Evolutionary conservation across 2,329 filamentous ascomycete genomes (phyloP), one percentile per base, ranked within the genome.

Genomic region (Xylariaceae sp.): DNA sequence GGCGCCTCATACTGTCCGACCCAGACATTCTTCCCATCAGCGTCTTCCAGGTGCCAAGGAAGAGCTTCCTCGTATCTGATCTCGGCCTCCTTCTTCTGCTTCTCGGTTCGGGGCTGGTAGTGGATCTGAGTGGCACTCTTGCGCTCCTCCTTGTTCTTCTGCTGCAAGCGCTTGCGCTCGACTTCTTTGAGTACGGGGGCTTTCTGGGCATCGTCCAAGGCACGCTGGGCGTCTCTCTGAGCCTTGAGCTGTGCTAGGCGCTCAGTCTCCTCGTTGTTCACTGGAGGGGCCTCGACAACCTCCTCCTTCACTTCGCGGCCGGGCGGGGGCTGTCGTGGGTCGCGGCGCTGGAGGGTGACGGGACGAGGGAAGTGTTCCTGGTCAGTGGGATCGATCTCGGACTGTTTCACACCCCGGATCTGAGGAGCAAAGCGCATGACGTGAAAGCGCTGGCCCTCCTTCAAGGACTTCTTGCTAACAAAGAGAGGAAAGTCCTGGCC

Each of bases 31-130:
- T 92, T 96, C 56, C 90, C 90, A 62, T 99, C 92, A 38, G 91
- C 95, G 67, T 99, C 94, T 66, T 99, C 94, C 33, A 99, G 71
- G 66, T 96, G 91, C 94, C 94, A 99, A 6, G 94, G 94, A 44
- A 96, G 75, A 4, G 92, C 90, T 68, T 99, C 94, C 66, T 97
- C 94, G 58, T 97, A 99, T 55, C 91, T 86, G 71, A 82, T 83
- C 49, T 82, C 81, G 0, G 77, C 76, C 50, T 83, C 78, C 74
- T 78, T 95, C 77, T 80, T 94, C 74, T 71, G 92, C 63, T 92
- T 90, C 62, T 91, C 90, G 6, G 80, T 78, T 47, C 80, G 79
- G 49, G 95, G 88, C n/a, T 87, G 82, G 58, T 89, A 85, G 63
- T 89, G 90, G 18, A 95, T 87, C 61, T 90, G 89, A 56, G 90